A percentile compares a stretch with the other conserved stretches of the same genome.
Evolutionary conservation across 2,329 filamentous ascomycete species (phyloP).

Genomic region (Xylariaceae sp.): DNA sequence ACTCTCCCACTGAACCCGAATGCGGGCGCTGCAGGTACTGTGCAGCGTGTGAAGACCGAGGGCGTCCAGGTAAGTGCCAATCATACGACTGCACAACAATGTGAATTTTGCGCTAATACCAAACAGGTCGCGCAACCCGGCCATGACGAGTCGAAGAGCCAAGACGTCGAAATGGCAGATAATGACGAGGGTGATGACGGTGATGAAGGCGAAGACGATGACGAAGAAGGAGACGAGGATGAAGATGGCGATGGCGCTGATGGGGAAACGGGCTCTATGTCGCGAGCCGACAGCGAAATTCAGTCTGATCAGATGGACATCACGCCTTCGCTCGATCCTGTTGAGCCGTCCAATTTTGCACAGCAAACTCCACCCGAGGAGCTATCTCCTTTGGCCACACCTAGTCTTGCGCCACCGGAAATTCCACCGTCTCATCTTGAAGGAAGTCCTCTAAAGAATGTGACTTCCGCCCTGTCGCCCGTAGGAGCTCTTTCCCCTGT

Average conservation of each 20-base stretch:
- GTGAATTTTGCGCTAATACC: slow-evolving; percentile 17
- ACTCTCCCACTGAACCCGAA: slow-evolving; percentile 34
- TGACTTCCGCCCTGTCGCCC: slow-evolving; percentile 17
- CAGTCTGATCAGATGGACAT: slow-evolving; percentile 34
- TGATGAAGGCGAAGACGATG: slow-evolving; percentile 47
- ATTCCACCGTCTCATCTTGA: slow-evolving; percentile 12
- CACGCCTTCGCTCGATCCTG: slow-evolving; percentile 27
- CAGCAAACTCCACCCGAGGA: slow-evolving; percentile 19
- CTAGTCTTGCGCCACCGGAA: slow-evolving; percentile 7
- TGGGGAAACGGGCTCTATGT: slow-evolving; percentile 41
- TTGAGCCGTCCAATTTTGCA: slow-evolving; percentile 15
- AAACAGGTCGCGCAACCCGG: slow-evolving; percentile 39
- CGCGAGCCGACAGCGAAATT: slow-evolving; percentile 31
- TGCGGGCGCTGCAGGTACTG: slow-evolving; percentile 35
- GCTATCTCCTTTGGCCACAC: background rate
- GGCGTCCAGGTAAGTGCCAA: slow-evolving; percentile 40
- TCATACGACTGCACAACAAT: background rate
- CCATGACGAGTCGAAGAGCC: slow-evolving; percentile 43
- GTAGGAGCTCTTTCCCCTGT: background rate
- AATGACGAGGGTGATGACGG: slow-evolving; percentile 48
- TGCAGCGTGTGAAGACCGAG: slow-evolving; percentile 39
- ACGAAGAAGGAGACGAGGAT: slow-evolving; percentile 44
- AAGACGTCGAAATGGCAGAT: slow-evolving; percentile 55
- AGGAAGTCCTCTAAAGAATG: slow-evolving; percentile 20
- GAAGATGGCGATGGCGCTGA: slow-evolving; percentile 44